Conservation (phyloP, 2,329 filamentous ascomycete species). For the Didymella exigua region DNA sequence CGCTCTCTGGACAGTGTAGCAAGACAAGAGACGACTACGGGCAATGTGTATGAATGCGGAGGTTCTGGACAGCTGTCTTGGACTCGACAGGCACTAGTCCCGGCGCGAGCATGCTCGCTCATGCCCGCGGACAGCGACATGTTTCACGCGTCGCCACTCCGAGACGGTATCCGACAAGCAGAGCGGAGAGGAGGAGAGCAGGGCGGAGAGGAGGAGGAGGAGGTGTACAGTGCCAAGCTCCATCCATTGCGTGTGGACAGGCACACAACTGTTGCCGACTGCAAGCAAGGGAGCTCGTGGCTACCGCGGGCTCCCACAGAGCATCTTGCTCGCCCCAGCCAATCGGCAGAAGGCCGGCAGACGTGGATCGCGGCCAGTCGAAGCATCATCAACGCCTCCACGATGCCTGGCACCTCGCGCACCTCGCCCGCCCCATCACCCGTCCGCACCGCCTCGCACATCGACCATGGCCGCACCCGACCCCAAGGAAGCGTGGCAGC, state of each 20-base stretch:
- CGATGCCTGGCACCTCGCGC: background rate
- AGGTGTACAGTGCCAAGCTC: background rate
- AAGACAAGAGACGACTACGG: constrained; percentile 17
- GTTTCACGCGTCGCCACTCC: constrained; percentile 2
- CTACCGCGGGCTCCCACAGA: background rate
- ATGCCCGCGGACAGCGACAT: background rate
- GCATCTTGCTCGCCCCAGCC: background rate
- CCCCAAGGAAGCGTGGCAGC: constrained; percentile 70
- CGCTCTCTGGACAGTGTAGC: constrained; percentile 28
- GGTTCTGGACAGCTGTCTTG: constrained; percentile 44
- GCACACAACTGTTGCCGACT: background rate
- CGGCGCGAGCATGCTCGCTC: constrained; percentile 29
- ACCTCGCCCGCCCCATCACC: background rate
- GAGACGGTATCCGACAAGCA: background rate
- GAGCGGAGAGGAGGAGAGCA: background rate
- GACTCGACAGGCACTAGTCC: constrained; percentile 39
- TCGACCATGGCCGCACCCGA: constrained; percentile 52
- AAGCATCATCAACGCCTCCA: constrained; percentile 30
- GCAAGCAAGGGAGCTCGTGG: background rate
- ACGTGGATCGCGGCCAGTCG: constrained; percentile 31
- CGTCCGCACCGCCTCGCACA: constrained; percentile 1
- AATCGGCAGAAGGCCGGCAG: constrained; percentile 33
- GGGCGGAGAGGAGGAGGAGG: background rate
- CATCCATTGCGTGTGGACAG: background rate
- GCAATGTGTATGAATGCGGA: constrained; percentile 15